These are phyloP conservation scores for Cardamine occulta DNA, from an alignment of 345 rosid species.

Conservation along the genomic window DNA sequence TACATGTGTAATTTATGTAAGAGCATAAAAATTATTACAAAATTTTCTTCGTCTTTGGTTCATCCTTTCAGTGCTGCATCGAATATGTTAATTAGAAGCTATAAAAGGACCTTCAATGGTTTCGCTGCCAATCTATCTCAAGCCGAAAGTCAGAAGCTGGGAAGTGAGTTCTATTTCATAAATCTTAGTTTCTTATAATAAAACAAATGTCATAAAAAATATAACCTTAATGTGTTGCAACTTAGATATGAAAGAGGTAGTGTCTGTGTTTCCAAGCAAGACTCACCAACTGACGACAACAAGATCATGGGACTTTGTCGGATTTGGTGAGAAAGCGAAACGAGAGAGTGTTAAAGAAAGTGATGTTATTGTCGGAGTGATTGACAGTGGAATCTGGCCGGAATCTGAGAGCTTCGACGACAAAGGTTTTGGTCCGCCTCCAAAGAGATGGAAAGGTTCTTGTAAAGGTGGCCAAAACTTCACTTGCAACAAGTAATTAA, in stretches of 20 bases:
- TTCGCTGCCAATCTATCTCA: conserved; percentile 56
- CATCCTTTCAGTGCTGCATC: conserved; percentile 22
- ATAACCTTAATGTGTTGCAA: neutral
- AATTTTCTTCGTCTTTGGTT: neutral
- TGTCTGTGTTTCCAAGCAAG: conserved; percentile 36
- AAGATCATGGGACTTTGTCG: conserved; percentile 51
- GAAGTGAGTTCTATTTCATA: conserved; percentile 31
- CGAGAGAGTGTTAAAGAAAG: conserved; percentile 28
- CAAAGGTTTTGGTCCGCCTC: conserved; percentile 57
- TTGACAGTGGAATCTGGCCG: conserved; percentile 59
- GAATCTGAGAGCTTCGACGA: conserved; percentile 56
- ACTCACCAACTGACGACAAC: conserved; percentile 37
- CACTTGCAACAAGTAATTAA: conserved; percentile 57
- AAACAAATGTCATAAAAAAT: neutral
- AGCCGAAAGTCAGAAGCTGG: conserved; percentile 43
- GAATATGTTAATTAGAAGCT: conserved; percentile 41
- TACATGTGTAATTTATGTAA: neutral
- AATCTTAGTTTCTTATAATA: neutral
- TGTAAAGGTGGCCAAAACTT: conserved; percentile 54
- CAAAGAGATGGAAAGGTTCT: conserved; percentile 55
- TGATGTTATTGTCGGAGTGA: conserved; percentile 48
- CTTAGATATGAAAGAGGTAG: conserved; percentile 41
- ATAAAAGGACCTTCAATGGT: conserved; percentile 58
- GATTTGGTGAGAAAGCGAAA: conserved; percentile 32
- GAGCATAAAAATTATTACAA: neutral